A percentile compares a stretch with the other conserved stretches of the same genome.
Evolutionary conservation across 2,329 filamentous ascomycete species (phyloP).

Genomic region (Xylariaceae sp.): DNA sequence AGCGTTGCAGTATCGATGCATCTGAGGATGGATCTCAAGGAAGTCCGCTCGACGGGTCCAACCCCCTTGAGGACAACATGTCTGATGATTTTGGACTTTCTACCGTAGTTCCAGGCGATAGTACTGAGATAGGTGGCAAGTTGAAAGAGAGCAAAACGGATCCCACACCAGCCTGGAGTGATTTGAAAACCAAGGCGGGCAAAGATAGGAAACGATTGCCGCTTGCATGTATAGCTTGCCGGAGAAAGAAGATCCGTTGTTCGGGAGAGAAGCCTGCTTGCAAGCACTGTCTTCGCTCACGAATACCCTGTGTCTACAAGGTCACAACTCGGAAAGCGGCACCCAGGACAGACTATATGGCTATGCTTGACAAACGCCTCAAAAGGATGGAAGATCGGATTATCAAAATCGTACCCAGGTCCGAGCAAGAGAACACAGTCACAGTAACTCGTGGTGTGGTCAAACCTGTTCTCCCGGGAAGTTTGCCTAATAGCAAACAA

Average conservation of each 20-base stretch:
- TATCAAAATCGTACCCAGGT: slow-evolving; percentile 89
- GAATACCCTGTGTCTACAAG: slow-evolving; percentile 96
- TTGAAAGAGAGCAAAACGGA: slow-evolving; percentile 58
- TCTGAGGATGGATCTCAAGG: slow-evolving; percentile 47
- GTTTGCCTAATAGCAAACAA: slow-evolving; percentile 51
- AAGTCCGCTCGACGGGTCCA: slow-evolving; percentile 42
- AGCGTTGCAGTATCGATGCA: slow-evolving; percentile 32
- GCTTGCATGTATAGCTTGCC: slow-evolving; percentile 90
- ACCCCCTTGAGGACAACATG: slow-evolving; percentile 51
- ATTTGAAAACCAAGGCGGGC: slow-evolving; percentile 85
- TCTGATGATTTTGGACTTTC: slow-evolving; percentile 59
- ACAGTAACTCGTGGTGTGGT: slow-evolving; percentile 77
- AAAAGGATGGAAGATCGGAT: slow-evolving; percentile 98
- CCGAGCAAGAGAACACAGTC: slow-evolving; percentile 67
- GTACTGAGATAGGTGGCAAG: slow-evolving; percentile 52
- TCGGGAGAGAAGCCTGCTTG: slow-evolving; percentile 97
- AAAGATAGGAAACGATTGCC: slow-evolving; percentile 94
- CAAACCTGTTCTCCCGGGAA: slow-evolving; percentile 68
- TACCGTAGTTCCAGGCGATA: slow-evolving; percentile 45
- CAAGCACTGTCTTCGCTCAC: slow-evolving; percentile 89
- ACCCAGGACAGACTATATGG: slow-evolving; percentile 96
- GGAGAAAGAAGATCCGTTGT: slow-evolving; percentile 96
- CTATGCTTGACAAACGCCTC: slow-evolving; percentile 92
- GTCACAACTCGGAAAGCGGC: slow-evolving; percentile 92
- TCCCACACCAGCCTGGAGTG: slow-evolving; percentile 68